A percentile compares a stretch with the other conserved stretches of the same genome.
Conservation (phyloP, 2,329 filamentous ascomycete genomes). For the Aspergillus costaricaensis region DNA sequence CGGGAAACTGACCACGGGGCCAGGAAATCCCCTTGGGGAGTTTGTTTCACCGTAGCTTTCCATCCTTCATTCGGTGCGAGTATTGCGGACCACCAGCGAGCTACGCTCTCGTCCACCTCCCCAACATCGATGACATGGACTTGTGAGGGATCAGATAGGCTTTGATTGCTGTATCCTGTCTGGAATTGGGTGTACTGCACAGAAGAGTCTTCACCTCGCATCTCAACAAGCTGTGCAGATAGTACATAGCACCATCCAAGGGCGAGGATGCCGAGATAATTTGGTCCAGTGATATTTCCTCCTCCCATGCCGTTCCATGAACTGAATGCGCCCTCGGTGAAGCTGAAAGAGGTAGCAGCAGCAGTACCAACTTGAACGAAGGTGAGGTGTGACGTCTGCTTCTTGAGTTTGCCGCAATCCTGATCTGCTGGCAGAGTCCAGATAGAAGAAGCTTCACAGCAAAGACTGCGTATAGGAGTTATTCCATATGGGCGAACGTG, state of each 20-base stretch:
- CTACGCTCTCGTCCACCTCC: conserved; percentile 11
- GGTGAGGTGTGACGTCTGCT: too few species aligned
- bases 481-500: too few species aligned
- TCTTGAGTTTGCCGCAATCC: too few species aligned
- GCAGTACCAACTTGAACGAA: background rate
- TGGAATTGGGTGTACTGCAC: conserved; percentile 8
- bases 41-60: conserved; percentile 16
- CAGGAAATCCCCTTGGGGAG: conserved; percentile 4
- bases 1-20: conserved; percentile 17
- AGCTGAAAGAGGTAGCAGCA: conserved; percentile 9
- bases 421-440: too few species aligned
- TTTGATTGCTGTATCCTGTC: background rate
- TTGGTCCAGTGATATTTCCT: conserved; percentile 2
- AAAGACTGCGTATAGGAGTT: too few species aligned
- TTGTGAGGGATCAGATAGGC: background rate
- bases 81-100: conserved; percentile 22
- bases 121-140: conserved; percentile 15
- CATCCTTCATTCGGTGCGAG: conserved; percentile 19
- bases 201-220: conserved; percentile 9
- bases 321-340: conserved; percentile 7
- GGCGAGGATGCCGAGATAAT: conserved; percentile 17
- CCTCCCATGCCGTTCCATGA: conserved; percentile 8
- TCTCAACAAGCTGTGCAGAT: conserved; percentile 19
- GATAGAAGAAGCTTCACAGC: too few species aligned
- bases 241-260: conserved; percentile 21